Conservation (phyloP, 2,329 filamentous ascomycete genomes). For the Colletotrichum truncatum region DNA sequence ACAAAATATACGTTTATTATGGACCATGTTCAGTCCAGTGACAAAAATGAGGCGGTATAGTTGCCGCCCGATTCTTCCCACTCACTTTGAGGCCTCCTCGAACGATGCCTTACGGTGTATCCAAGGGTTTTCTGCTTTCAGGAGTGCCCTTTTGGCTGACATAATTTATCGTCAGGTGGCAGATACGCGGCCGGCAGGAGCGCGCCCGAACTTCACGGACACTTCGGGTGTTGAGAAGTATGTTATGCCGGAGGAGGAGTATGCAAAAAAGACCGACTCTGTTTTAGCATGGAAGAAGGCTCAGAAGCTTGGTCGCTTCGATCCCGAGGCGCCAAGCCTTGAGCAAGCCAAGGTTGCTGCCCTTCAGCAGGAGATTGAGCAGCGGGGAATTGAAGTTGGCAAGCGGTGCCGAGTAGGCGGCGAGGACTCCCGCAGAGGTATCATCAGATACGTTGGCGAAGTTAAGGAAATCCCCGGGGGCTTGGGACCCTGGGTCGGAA, state of each 20-base stretch:
- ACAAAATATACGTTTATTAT: neutral
- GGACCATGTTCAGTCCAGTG: neutral
- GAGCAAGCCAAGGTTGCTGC: constrained; percentile 78
- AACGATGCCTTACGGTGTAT: neutral
- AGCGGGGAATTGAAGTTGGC: constrained; percentile 72
- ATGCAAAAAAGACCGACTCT: constrained; percentile 85
- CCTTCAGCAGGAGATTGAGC: constrained; percentile 74
- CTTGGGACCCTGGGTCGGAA: constrained; percentile 75
- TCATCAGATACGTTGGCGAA: constrained; percentile 76
- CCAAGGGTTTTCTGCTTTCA: neutral
- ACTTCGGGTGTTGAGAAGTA: constrained; percentile 87
- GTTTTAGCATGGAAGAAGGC: constrained; percentile 95
- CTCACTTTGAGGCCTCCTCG: constrained; percentile 13
- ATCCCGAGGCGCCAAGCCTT: constrained; percentile 80
- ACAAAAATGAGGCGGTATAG: neutral
- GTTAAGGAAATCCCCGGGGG: constrained; percentile 78
- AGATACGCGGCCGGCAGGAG: constrained; percentile 80
- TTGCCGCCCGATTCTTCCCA: neutral
- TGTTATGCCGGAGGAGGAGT: constrained; percentile 84
- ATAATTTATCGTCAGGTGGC: constrained; percentile 65
- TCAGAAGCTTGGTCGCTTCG: constrained; percentile 96
- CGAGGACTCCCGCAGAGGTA: constrained; percentile 75
- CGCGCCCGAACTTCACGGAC: constrained; percentile 84
- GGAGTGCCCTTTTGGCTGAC: neutral
- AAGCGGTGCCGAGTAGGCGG: constrained; percentile 72